phyloP scores from a whole-genome alignment of 2,329 filamentous ascomycete species.

The Calycina herbarum region DNA sequence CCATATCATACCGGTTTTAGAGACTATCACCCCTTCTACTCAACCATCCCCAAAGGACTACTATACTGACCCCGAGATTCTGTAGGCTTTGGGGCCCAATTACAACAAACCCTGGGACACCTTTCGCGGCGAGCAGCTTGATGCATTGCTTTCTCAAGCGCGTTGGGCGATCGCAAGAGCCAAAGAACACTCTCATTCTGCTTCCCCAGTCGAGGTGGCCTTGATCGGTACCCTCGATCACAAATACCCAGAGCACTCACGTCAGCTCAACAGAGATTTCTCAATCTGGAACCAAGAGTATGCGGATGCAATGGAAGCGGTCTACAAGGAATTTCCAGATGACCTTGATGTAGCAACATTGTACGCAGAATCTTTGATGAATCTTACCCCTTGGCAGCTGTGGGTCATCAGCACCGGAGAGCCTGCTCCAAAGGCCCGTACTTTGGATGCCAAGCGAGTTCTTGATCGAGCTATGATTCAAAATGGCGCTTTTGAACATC shows the following conservation, averaged over 20 bases:
- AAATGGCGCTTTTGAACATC: constrained; percentile 54
- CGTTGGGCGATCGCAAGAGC: constrained; percentile 49
- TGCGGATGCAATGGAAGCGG: constrained; percentile 59
- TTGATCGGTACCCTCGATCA: constrained; percentile 62
- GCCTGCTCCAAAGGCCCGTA: constrained; percentile 54
- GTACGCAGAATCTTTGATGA: constrained; percentile 66
- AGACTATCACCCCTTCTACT: no score
- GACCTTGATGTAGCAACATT: constrained; percentile 65
- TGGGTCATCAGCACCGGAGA: constrained; percentile 62
- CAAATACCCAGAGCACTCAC: constrained; percentile 56
- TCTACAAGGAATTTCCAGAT: constrained; percentile 51
- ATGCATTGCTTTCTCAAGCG: constrained; percentile 49
- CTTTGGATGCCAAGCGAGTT: constrained; percentile 56
- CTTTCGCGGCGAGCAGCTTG: constrained; percentile 63
- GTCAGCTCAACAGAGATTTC: constrained; percentile 48
- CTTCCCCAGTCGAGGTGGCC: constrained; percentile 55
- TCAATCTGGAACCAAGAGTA: constrained; percentile 58
- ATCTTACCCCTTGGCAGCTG: constrained; percentile 63
- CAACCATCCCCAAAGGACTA: no score
- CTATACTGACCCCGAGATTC: no score
- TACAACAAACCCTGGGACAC: constrained; percentile 77
- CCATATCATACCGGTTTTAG: no score
- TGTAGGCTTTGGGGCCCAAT: constrained; percentile 64
- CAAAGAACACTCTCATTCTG: constrained; percentile 38
- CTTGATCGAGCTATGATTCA: constrained; percentile 58